Evolutionary conservation across 1,139 yeast species (phyloP).

Genomic region (Candida tropicalis): DNA sequence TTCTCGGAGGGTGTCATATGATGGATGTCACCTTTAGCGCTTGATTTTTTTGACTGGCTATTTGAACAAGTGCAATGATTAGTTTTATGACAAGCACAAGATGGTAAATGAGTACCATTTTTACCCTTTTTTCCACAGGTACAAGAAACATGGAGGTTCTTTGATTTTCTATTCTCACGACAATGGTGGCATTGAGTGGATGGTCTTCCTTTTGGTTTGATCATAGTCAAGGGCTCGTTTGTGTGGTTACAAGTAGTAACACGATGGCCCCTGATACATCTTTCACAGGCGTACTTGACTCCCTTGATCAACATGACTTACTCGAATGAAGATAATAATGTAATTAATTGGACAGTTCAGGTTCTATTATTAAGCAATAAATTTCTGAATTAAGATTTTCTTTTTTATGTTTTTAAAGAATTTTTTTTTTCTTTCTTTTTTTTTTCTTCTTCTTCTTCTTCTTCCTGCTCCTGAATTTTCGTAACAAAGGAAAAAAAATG

Average conservation of each 20-base stretch:
- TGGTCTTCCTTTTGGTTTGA: conserved; percentile 96
- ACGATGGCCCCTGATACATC: conserved; percentile 95
- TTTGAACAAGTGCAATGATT: conserved; percentile 63
- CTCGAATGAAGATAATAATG: not conserved
- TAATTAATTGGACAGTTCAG: not conserved
- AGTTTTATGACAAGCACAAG: conserved; percentile 57
- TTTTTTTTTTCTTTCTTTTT: not conserved
- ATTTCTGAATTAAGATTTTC: not conserved
- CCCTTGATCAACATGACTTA: conserved; percentile 87
- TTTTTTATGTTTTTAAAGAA: not conserved
- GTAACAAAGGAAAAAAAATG: too few relatives aligned
- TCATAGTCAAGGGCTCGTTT: conserved; percentile 87
- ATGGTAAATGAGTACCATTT: conserved; percentile 47
- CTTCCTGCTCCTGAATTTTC: not conserved
- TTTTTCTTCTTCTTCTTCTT: not conserved
- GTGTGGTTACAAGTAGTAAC: conserved; percentile 93
- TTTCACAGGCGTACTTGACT: conserved; percentile 91
- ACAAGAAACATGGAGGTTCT: conserved; percentile 72
- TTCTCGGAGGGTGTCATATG: conserved; percentile 25
- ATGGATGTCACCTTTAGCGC: conserved; percentile 16
- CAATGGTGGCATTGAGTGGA: conserved; percentile 91
- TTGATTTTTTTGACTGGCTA: conserved; percentile 22
- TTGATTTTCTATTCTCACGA: conserved; percentile 72
- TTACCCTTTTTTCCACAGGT: conserved; percentile 65
- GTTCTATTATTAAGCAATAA: not conserved